Evolutionary conservation across 1,139 yeast species (phyloP), one percentile per base, ranked within the genome.

Genomic region (Protomyces macrosporus): DNA sequence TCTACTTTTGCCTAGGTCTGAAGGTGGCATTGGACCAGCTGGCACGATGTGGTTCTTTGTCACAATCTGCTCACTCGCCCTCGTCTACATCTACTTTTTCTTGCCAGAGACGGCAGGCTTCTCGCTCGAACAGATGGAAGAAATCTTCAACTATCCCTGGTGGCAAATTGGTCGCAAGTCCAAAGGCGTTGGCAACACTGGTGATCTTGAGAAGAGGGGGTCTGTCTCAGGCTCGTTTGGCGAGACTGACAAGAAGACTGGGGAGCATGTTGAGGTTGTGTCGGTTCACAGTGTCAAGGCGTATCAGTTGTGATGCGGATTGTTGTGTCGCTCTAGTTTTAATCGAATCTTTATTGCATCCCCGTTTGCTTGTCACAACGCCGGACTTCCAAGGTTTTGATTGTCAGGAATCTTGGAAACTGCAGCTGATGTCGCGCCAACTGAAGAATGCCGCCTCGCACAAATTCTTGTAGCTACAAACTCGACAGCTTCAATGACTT

Each of bases 21-120:
- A 60, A 36, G 63, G 63, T 23, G 63, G 63, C 1, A 50, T 60
- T 33, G 45, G 59, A 12, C 53, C 63, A 35, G 50, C 52, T 10
- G 63, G 63, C 4, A 53, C 63, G 12, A 60, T 60, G 63, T 32
- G 34, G 34, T 36, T 60, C 51, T 60, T 60, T 30, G 53, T 51
- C 33, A 37, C 37, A n/a, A 51, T 60, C 45, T 60, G 63, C 40
- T n/a, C 45, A 23, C 59, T 60, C 42, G 63, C 54, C 2, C 59
- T 60, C 50, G 40, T 60, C 50, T 60, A 54, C 59, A 54, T 54
- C 51, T 54, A 35, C 59, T 53, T 45, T 45, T 60, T 60, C 59
- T 33, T 60, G 16, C 63, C 63, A 30, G 63, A 60, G 33, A 53
- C 63, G 3, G 32, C 58, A n/a, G 63, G 63, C 33, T 53, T 39